Conservation (phyloP, 805 yeast genomes). For the Phaffomyces antillensis region DNA sequence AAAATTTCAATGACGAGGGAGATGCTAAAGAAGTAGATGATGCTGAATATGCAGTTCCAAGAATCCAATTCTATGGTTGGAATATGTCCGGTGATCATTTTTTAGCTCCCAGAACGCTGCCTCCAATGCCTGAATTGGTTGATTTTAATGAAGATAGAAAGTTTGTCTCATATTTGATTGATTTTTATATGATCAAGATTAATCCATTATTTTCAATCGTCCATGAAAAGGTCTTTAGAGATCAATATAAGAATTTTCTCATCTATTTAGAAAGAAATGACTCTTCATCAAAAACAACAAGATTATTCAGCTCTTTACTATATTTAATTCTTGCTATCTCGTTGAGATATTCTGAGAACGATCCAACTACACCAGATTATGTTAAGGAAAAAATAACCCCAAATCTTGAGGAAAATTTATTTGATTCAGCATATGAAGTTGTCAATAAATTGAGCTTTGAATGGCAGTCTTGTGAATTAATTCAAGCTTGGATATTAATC, state of each 20-base stretch:
- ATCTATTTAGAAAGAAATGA: slow-evolving; percentile 27
- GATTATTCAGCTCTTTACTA: slow-evolving; percentile 45
- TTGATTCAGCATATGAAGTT: slow-evolving; percentile 33
- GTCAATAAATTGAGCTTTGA: slow-evolving; percentile 36
- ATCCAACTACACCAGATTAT: slow-evolving; percentile 5
- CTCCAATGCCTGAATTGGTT: slow-evolving; percentile 18
- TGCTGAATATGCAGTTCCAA: slow-evolving; percentile 33
- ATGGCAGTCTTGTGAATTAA: slow-evolving; percentile 45
- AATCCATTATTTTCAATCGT: slow-evolving; percentile 48
- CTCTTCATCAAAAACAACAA: slow-evolving; percentile 23
- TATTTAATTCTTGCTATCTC: slow-evolving; percentile 43
- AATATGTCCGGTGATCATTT: slow-evolving; percentile 55
- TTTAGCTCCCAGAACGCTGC: slow-evolving; percentile 29
- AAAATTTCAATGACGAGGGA: too few relatives aligned
- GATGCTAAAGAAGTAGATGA: slow-evolving; percentile 10
- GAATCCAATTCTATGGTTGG: slow-evolving; percentile 61
- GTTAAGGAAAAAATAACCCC: slow-evolving; percentile 16
- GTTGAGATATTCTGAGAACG: slow-evolving; percentile 43
- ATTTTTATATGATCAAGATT: slow-evolving; percentile 39
- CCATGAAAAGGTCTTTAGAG: slow-evolving; percentile 46
- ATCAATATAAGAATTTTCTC: slow-evolving; percentile 33
- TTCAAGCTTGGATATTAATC: slow-evolving; percentile 43
- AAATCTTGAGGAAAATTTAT: slow-evolving; percentile 34
- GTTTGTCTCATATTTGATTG: slow-evolving; percentile 28
- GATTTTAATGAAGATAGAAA: slow-evolving; percentile 17